These are phyloP conservation scores for Leccinellum luteum DNA, from an alignment of 768 basidiomycete species.

Conservation along the genomic window DNA sequence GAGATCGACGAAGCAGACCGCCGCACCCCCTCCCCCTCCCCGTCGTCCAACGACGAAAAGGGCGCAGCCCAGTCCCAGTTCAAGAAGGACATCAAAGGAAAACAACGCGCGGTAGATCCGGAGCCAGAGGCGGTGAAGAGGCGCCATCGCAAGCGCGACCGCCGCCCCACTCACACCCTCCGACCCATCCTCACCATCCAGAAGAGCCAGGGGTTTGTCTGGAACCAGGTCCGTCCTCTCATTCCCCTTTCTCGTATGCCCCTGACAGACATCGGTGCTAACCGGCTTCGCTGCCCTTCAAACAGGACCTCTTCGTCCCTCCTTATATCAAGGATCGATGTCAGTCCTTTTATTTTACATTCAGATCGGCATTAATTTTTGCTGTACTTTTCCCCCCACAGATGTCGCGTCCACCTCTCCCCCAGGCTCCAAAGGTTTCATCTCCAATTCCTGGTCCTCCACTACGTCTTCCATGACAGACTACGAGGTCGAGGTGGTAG, in stretches of 20 bases:
- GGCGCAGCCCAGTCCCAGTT: constrained; percentile 39
- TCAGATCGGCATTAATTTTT: constrained; percentile 1
- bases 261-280: background rate
- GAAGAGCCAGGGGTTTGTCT: constrained; percentile 84
- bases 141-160: constrained; percentile 52
- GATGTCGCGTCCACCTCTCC: constrained; percentile 85
- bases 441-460: constrained; percentile 67
- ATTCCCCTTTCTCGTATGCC: background rate
- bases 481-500: constrained; percentile 84
- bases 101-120: constrained; percentile 74
- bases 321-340: constrained; percentile 90
- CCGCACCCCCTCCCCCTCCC: constrained; percentile 4
- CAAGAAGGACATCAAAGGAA: constrained; percentile 71
- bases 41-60: constrained; percentile 31
- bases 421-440: constrained; percentile 62
- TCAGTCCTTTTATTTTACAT: constrained; percentile 41
- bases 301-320: constrained; percentile 80
- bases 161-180: constrained; percentile 57
- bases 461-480: constrained; percentile 65
- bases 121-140: constrained; percentile 51
- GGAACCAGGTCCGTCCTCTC: constrained; percentile 75
- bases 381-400: constrained; percentile 24
- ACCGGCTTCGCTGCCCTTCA: background rate
- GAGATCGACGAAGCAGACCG: constrained; percentile 45
- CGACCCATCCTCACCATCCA: constrained; percentile 87